Base-by-base conservation (phyloP, 805 yeast genomes). In the Suhomyces sp. region DNA sequence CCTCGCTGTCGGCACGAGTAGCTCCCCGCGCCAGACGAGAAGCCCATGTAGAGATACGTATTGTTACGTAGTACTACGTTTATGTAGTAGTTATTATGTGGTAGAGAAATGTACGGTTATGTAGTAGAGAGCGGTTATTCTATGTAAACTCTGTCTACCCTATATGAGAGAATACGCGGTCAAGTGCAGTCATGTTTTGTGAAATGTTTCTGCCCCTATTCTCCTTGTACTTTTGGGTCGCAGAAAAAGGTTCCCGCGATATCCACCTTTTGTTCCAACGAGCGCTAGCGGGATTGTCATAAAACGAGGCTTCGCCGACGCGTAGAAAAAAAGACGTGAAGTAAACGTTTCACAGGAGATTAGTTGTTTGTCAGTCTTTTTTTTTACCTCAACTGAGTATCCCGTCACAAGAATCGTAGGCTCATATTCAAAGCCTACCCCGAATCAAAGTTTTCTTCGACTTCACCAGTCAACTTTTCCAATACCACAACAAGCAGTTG, bases 221-320 rank as follows among this genome's bases (percentile, higher is more conserved):
- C 22, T 10, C 15, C 15, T 9, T 31, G 13, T n/a, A 9, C 17
- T 6, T 13, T 33, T 33, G 5, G 15, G 35, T 9, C 35, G 35
- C 13, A 13, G n/a, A 31, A 31, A 31, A 31, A 31, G 35, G 6
- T 15, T 33, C 39, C 17, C 10, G 21, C 10, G 41, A 10, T 19
- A 19, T 37, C 22, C 35, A 6, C 9, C 13, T 17, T 37, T 17
- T 37, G 41, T 37, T 37, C 3, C 41, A 17, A 9, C 41, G 41
- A 37, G 41, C 41, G 41, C 41, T 37, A 37, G 41, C 22, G 15
- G 41, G 22, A 37, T 37, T 37, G 41, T 37, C 41, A 20, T 41
- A 21, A 22, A 41, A 41, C 44, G 44, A 41, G 44, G 44, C 44
- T 41, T 41, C 44, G 44, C 24, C 44, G 44, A 41, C 44, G 44